Evolutionary conservation across 352 stramenopile species (phyloP).

Genomic region (Globisporangium carolinianum): DNA sequence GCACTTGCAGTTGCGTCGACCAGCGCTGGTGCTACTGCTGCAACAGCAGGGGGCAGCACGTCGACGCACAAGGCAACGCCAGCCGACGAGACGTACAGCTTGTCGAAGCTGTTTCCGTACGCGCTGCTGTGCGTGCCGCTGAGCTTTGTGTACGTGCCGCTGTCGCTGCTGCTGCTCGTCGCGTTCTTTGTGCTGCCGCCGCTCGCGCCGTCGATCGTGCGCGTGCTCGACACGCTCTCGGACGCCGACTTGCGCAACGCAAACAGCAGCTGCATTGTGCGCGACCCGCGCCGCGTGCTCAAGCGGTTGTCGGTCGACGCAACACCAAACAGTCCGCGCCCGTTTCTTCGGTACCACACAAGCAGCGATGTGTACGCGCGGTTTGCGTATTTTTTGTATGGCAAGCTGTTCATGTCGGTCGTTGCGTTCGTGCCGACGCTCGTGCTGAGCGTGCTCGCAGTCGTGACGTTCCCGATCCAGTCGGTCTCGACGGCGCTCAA

Average conservation of each 20-base stretch:
- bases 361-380: constrained; percentile 53
- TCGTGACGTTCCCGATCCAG: constrained; percentile 55
- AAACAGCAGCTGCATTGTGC: constrained; percentile 50
- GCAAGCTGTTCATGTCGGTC: constrained; percentile 59
- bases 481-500: constrained; percentile 32
- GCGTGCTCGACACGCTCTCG: constrained; percentile 53
- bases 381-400: constrained; percentile 60
- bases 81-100: constrained; percentile 32
- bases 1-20: neutral
- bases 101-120: constrained; percentile 58
- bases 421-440: constrained; percentile 47
- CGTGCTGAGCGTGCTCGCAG: constrained; percentile 36
- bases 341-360: constrained; percentile 56
- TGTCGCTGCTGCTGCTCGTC: constrained; percentile 49
- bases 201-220: constrained; percentile 39
- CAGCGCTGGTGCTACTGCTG: neutral
- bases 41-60: no score
- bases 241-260: constrained; percentile 72
- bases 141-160: constrained; percentile 46
- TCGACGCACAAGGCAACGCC: constrained; percentile 1
- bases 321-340: constrained; percentile 15
- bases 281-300: constrained; percentile 50
- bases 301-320: constrained; percentile 36
- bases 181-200: constrained; percentile 54
- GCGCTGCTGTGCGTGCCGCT: constrained; percentile 50